A percentile compares a stretch with the other conserved stretches of the same genome.
These are phyloP conservation scores for Diaporthe sp. DNA, from an alignment of 2,329 filamentous ascomycete species.

Conservation along the genomic window DNA sequence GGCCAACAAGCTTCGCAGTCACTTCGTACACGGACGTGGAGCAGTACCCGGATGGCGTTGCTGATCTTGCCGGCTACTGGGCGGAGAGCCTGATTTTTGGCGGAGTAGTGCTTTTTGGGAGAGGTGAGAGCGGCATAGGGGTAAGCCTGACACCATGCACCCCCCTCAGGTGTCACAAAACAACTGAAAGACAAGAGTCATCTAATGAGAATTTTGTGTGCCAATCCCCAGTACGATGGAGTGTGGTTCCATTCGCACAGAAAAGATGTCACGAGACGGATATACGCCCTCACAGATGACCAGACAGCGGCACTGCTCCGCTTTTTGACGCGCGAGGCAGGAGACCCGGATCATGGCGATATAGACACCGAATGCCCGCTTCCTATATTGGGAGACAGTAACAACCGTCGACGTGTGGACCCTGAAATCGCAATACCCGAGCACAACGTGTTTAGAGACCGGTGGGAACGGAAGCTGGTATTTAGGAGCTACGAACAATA, in stretches of 20 bases:
- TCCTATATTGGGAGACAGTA: not conserved
- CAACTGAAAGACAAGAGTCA: not conserved
- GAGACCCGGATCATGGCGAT: not conserved
- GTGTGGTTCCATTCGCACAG: conserved; percentile 10
- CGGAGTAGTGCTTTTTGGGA: conserved; percentile 46
- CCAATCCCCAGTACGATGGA: not conserved
- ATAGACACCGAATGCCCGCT: not conserved
- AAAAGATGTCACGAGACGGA: conserved; percentile 8
- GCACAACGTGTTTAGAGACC: conserved; percentile 12
- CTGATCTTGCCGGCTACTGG: conserved; percentile 50
- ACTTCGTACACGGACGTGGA: conserved; percentile 46
- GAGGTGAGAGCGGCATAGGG: conserved; percentile 1
- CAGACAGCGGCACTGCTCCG: not conserved
- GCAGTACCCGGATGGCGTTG: conserved; percentile 50
- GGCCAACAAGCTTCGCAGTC: conserved; percentile 47
- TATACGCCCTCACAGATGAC: conserved; percentile 14
- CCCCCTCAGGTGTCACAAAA: not conserved
- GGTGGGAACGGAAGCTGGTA: conserved; percentile 21
- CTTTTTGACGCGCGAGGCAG: not conserved
- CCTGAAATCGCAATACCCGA: conserved; percentile 23
- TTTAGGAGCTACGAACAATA: not conserved
- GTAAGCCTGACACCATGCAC: not conserved
- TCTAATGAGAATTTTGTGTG: not conserved
- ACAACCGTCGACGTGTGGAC: conserved; percentile 10
- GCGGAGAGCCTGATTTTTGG: conserved; percentile 48